These are phyloP conservation scores for Phoenix roebelenii DNA, from an alignment of 176 grass and related monocot genomes.

Conservation along the genomic window DNA sequence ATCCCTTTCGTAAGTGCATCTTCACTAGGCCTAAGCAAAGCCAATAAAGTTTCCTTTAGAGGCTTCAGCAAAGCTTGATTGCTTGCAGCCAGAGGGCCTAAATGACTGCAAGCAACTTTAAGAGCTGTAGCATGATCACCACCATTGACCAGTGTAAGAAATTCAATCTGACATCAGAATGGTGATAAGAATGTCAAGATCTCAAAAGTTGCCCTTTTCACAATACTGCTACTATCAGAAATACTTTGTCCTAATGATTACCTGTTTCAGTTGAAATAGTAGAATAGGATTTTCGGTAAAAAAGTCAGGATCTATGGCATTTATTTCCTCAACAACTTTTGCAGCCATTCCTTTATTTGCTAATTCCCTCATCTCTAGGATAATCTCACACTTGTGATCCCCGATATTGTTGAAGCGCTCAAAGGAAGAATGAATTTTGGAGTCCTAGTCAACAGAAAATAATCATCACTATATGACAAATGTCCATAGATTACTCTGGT, in stretches of 20 bases:
- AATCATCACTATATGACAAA: slow-evolving; percentile 5
- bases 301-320: slow-evolving; percentile 75
- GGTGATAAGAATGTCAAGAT: slow-evolving; percentile 10
- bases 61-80: slow-evolving; percentile 85
- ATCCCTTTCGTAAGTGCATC: slow-evolving; percentile 53
- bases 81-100: slow-evolving; percentile 78
- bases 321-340: slow-evolving; percentile 94
- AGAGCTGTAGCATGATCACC: slow-evolving; percentile 63
- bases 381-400: slow-evolving; percentile 64
- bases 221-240: slow-evolving; percentile 1
- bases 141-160: slow-evolving; percentile 76
- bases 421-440: slow-evolving; percentile 12
- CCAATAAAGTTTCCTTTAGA: slow-evolving; percentile 90
- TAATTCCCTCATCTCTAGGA: slow-evolving; percentile 80
- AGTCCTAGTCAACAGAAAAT: slow-evolving; percentile 30
- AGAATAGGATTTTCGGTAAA: slow-evolving; percentile 70
- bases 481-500: neutral
- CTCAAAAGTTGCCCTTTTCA: slow-evolving; percentile 7
- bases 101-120: slow-evolving; percentile 56
- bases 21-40: slow-evolving; percentile 57
- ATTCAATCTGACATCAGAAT: slow-evolving; percentile 56
- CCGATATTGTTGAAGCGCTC: slow-evolving; percentile 28
- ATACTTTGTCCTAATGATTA: slow-evolving; percentile 19
- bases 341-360: slow-evolving; percentile 70
- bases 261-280: slow-evolving; percentile 98